Percentiles rank a stretch among this genome's conserved stretches.
Evolutionary conservation across 805 yeast genomes (phyloP).

Genomic region (Cyberlindnera nakhonratchasimensis): DNA sequence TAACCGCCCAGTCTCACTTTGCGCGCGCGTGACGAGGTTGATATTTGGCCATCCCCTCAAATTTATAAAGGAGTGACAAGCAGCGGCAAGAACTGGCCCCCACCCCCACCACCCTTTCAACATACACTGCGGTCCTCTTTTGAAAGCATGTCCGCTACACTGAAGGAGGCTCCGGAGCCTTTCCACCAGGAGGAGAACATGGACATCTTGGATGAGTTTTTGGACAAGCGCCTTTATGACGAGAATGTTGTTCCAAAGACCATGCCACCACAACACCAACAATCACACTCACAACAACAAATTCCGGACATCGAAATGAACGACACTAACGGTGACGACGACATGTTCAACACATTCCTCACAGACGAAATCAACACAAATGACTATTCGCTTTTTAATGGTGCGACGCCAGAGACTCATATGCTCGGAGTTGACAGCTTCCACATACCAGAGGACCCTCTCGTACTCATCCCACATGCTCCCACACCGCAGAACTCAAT

Average conservation of each 20-base stretch:
- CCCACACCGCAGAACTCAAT: not conserved
- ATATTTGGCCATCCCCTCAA: too few species aligned
- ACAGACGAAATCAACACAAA: constrained; percentile 26
- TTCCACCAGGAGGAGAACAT: constrained; percentile 8
- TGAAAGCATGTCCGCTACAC: constrained; percentile 19
- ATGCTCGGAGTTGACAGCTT: constrained; percentile 8
- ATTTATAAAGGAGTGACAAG: too few species aligned
- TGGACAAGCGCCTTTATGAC: constrained; percentile 27
- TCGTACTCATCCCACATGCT: not conserved
- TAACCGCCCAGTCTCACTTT: too few species aligned
- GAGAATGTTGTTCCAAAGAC: constrained; percentile 12
- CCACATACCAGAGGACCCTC: constrained; percentile 1
- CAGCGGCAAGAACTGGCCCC: too few species aligned
- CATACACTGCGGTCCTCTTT: too few species aligned
- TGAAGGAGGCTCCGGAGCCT: constrained; percentile 23
- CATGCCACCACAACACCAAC: too few species aligned
- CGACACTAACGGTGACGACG: constrained; percentile 13
- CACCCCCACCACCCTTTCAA: not conserved
- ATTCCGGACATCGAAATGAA: constrained; percentile 2
- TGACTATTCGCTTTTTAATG: constrained; percentile 21
- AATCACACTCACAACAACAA: constrained; percentile 6
- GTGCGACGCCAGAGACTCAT: constrained; percentile 8
- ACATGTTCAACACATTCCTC: constrained; percentile 24
- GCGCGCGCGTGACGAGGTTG: too few species aligned
- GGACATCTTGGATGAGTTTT: constrained; percentile 50